Evolutionary conservation across 2,329 filamentous ascomycete genomes (phyloP).

Genomic region (Keithomyces neogunnii): DNA sequence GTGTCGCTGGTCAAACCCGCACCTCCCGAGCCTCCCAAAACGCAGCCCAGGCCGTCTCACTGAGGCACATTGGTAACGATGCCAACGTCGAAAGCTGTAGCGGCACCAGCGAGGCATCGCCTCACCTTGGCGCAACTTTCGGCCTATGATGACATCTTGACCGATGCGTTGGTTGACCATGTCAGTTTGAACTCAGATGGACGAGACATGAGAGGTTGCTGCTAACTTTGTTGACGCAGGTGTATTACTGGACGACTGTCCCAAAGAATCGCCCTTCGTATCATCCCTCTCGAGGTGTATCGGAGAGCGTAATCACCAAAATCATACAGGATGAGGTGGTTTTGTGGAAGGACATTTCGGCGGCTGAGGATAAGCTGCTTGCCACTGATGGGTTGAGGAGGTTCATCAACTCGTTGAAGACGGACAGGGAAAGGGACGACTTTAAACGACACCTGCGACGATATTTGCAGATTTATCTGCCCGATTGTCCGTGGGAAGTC

Average conservation of each 20-base stretch:
- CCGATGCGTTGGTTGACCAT: conserved; percentile 90
- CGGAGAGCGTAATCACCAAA: conserved; percentile 51
- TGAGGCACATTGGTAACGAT: conserved; percentile 13
- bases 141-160: conserved; percentile 90
- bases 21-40: background rate
- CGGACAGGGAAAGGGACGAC: conserved; percentile 73
- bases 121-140: conserved; percentile 82
- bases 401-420: conserved; percentile 59
- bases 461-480: conserved; percentile 87
- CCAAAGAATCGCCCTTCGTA: conserved; percentile 90
- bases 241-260: conserved; percentile 93
- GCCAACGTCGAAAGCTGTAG: conserved; percentile 26
- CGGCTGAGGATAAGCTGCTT: conserved; percentile 66
- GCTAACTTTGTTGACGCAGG: conserved; percentile 41
- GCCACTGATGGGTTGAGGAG: conserved; percentile 64
- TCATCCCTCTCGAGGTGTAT: conserved; percentile 71
- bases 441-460: conserved; percentile 79
- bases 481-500: conserved; percentile 92
- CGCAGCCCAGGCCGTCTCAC: background rate
- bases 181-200: conserved; percentile 45
- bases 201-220: background rate
- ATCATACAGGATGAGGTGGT: conserved; percentile 61
- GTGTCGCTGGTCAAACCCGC: background rate
- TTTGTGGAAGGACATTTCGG: conserved; percentile 60
- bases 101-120: conserved; percentile 47